These are phyloP conservation scores for Fonsecaea pedrosoi DNA, from an alignment of 2,329 filamentous ascomycete genomes.

Conservation along the genomic window DNA sequence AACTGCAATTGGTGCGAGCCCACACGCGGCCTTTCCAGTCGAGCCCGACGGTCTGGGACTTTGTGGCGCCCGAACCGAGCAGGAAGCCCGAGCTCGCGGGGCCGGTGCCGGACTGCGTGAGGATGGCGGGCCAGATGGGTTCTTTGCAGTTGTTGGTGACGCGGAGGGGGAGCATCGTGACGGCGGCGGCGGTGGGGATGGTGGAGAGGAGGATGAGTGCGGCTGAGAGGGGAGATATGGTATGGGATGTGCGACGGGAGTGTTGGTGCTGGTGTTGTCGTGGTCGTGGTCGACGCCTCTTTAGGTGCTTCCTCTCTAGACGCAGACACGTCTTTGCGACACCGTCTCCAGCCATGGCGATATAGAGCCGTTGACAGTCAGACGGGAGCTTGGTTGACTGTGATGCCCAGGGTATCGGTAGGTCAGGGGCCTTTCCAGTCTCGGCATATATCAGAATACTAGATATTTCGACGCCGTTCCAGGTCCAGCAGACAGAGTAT, in stretches of 20 bases:
- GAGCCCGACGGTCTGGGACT: conserved; percentile 67
- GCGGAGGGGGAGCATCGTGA: conserved; percentile 61
- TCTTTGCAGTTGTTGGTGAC: conserved; percentile 75
- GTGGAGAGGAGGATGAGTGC: conserved; percentile 7
- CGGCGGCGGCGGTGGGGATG: not conserved
- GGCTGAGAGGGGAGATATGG: not conserved
- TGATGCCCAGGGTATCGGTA: too few relatives aligned
- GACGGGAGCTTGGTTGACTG: too few relatives aligned
- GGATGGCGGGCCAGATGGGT: conserved; percentile 77
- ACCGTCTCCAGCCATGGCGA: not conserved
- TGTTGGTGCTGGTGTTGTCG: not conserved
- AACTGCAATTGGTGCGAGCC: conserved; percentile 84
- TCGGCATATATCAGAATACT: too few relatives aligned
- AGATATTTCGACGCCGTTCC: too few relatives aligned
- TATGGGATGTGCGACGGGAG: not conserved
- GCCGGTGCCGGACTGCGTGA: conserved; percentile 73
- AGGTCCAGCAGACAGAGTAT: too few relatives aligned
- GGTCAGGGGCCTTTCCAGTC: too few relatives aligned
- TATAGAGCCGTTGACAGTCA: too few relatives aligned
- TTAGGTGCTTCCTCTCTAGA: not conserved
- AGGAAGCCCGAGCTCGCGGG: conserved; percentile 73
- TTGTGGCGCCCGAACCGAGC: conserved; percentile 65
- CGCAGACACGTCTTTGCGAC: not conserved
- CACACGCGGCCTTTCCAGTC: conserved; percentile 84
- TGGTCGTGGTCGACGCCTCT: not conserved